phyloP scores from a whole-genome alignment of 345 rosid species.

The Pistacia atlantica region DNA sequence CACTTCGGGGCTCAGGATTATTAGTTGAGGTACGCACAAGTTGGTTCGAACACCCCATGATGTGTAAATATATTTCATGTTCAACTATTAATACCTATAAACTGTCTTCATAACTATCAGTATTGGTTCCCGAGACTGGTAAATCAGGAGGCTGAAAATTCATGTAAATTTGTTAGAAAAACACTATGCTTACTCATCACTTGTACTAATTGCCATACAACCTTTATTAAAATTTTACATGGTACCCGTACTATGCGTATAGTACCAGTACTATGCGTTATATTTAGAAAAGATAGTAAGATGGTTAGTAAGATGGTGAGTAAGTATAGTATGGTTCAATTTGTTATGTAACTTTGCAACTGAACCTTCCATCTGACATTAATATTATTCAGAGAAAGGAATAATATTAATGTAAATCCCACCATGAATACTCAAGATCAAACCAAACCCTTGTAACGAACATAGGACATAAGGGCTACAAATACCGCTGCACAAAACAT shows the following conservation, averaged over 20 bases:
- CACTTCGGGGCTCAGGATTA: no score
- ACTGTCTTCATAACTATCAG: conserved; percentile 6
- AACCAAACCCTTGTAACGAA: conserved; percentile 83
- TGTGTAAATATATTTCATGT: not conserved
- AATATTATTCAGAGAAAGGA: not conserved
- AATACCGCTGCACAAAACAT: conserved; percentile 41
- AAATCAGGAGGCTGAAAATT: conserved; percentile 1
- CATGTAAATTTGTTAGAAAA: conserved; percentile 1
- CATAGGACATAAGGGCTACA: conserved; percentile 63
- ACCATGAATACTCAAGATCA: conserved; percentile 50
- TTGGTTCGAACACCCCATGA: no score
- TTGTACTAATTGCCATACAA: no score
- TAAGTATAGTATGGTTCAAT: no score
- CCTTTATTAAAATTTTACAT: no score
- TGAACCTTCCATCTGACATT: conserved; percentile 1
- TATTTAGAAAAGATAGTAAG: no score
- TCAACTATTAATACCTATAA: not conserved
- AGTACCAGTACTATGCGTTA: no score
- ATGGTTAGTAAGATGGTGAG: no score
- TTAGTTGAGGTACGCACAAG: no score
- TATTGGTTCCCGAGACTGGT: not conserved
- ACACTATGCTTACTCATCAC: no score
- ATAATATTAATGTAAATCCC: no score
- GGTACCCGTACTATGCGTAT: no score
- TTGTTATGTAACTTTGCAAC: not conserved